Evolutionary conservation across 176 grass and related monocot species (phyloP), one percentile per base, ranked within the genome.

Genomic region (Oryza nivara): DNA sequence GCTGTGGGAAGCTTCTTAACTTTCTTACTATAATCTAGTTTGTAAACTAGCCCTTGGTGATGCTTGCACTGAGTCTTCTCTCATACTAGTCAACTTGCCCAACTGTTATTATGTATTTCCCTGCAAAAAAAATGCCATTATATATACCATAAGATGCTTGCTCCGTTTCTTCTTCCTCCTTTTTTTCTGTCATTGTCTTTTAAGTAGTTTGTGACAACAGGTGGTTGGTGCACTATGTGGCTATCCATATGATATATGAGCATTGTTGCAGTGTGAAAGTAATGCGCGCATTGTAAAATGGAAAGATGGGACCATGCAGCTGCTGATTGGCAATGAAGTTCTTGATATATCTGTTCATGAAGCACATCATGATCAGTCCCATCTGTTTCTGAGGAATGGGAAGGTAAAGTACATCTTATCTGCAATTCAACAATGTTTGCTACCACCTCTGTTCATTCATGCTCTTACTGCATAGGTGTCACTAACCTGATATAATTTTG

Each of bases 201-300:
- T 80, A 72, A 60, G 23, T 80, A 43, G 17, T n/a, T 25, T 60
- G 13, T 72, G 65, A 25, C 28, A 30, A 30, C 36, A 46, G 44
- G 9, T 60, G 60, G 5, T 68, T 58, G 2, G n/a, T 67, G 16
- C 80, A 26, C 48, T 83, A 73, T 67, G 35, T 67, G 23, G 23
- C 64, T 83, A 73, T 83, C 45, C 47, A 79, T 47, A 28, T 40
- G 72, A 66, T 47, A 72, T 72, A 43, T 84, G 65, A 56, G 40
- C 56, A 75, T 86, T 83, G 30, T 80, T 83, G 36, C 67, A 98
- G 96, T 68, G 80, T 83, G 96, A 95, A 90, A 98, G 93, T 82
- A 98, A 98, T 91, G 96, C 96, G 70, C 90, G 96, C 10, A 90
- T 95, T 90, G 96, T 98, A 44, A 94, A 91, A 91, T 98, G 96